Percentiles rank a stretch among this genome's conserved stretches.
phyloP scores from a whole-genome alignment of 2,329 filamentous ascomycete genomes.

The Cladosporium velox region DNA sequence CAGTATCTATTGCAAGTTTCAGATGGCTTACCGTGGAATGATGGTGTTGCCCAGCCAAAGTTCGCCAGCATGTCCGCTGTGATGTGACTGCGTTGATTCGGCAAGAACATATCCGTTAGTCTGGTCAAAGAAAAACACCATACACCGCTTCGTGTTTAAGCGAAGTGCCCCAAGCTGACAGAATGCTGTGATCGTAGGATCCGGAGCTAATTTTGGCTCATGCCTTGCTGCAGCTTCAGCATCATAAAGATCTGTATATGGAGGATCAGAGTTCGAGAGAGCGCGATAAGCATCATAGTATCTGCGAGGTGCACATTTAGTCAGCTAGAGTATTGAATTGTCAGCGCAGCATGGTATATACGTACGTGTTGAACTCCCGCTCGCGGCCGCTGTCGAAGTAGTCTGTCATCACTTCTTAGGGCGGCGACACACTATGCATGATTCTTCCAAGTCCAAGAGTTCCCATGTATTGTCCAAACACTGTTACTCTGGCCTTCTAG shows the following conservation, averaged over 20 bases:
- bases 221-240: conserved; percentile 30
- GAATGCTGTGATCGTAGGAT: conserved; percentile 48
- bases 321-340: neutral
- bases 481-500: neutral
- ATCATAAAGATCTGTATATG: conserved; percentile 31
- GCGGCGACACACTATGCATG: neutral
- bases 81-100: conserved; percentile 52
- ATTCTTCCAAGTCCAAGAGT: neutral
- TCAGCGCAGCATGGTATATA: too few relatives aligned
- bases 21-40: conserved; percentile 27
- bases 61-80: conserved; percentile 28
- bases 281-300: conserved; percentile 29
- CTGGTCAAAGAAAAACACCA: conserved; percentile 57
- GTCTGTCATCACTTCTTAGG: conserved; percentile 6
- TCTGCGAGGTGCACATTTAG: conserved; percentile 9
- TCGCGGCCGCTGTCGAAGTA: conserved; percentile 26
- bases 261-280: conserved; percentile 24
- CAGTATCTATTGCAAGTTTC: neutral
- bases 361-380: conserved; percentile 35
- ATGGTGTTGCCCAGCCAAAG: conserved; percentile 35
- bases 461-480: neutral
- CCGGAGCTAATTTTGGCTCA: conserved; percentile 41
- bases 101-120: conserved; percentile 55
- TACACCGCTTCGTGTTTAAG: conserved; percentile 50
- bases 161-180: conserved; percentile 56